Evolutionary conservation across 306 rosid genomes (phyloP), one percentile per base, ranked within the genome.

Genomic region (Canavalia gladiata): DNA sequence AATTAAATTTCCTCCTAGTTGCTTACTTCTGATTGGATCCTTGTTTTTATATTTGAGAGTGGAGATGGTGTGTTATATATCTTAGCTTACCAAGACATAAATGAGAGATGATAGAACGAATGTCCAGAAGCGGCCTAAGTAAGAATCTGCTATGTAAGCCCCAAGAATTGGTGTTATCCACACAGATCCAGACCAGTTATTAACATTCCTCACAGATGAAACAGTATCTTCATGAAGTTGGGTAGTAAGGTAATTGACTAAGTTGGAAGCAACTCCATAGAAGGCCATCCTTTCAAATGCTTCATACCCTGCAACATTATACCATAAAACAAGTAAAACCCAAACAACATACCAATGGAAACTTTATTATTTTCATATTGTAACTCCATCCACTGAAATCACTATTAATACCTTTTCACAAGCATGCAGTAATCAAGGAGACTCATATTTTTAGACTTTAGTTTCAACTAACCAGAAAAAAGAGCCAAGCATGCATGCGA

Each of bases 241-340:
- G 35, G 86, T 91, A 2, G 99, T 96, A 31, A 96, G 80, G 82
- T 88, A 96, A 83, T 92, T 93, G 75, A 96, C 98, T 52, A 96
- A 81, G 86, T 96, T 96, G 0, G 99, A 93, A 62, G 94, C 97
- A 67, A 96, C 87, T 13, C 99, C 99, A 78, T 96, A 93, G 83
- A 96, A 96, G 30, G 99, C 97, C 99, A 96, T 96, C 86, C 99
- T 93, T 82, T 96, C 99, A 86, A 96, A 96, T 56, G 97, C 99
- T 90, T 96, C 99, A 80, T 96, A 96, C 2, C 98, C 99, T 95
- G 76, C 18, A 77, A 70, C 50, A 51, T 54, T 34, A 52, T 35
- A 8, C 46, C 56, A 52, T 71, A 39, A 31, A 10, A 29, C 42
- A 39, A 18, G 25, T 18, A 18, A 18, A 18, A 18, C 25, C 25